These are phyloP conservation scores for Hymenoscyphus linearis DNA, from an alignment of 2,329 filamentous ascomycete genomes.

Conservation along the genomic window DNA sequence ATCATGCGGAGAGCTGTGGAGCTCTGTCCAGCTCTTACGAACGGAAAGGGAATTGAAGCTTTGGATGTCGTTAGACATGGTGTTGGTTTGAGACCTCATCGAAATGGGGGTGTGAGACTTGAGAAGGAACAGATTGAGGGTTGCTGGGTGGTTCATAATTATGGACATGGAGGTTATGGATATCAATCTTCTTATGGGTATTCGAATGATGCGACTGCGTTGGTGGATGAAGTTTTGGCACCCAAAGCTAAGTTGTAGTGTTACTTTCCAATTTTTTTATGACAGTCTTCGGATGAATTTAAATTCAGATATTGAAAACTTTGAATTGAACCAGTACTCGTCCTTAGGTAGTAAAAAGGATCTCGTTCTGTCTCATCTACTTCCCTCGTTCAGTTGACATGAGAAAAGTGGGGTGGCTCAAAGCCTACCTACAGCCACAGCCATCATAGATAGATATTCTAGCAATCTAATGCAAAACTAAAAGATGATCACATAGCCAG, in stretches of 20 bases:
- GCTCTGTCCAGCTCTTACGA: slow-evolving; percentile 48
- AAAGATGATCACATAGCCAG: no score
- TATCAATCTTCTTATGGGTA: slow-evolving; percentile 65
- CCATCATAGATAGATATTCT: no score
- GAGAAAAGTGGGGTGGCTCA: no score
- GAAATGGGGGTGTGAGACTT: slow-evolving; percentile 55
- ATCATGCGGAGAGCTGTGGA: slow-evolving; percentile 64
- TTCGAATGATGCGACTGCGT: slow-evolving; percentile 57
- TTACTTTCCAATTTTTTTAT: background rate
- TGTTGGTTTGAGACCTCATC: slow-evolving; percentile 60
- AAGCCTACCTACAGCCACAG: no score
- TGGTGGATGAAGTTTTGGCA: slow-evolving; percentile 51
- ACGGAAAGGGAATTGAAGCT: slow-evolving; percentile 55
- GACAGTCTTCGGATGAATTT: no score
- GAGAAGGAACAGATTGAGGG: slow-evolving; percentile 53
- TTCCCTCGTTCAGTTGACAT: no score
- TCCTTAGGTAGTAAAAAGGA: no score
- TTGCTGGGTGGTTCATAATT: slow-evolving; percentile 53
- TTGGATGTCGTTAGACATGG: slow-evolving; percentile 61
- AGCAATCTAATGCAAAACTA: no score
- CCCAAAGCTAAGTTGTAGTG: slow-evolving; percentile 6
- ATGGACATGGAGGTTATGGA: slow-evolving; percentile 58
- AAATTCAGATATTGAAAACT: no score
- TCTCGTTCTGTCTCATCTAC: no score
- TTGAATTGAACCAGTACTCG: no score